These are phyloP conservation scores for Auricularia cornea DNA, from an alignment of 768 basidiomycete genomes.

Conservation along the genomic window DNA sequence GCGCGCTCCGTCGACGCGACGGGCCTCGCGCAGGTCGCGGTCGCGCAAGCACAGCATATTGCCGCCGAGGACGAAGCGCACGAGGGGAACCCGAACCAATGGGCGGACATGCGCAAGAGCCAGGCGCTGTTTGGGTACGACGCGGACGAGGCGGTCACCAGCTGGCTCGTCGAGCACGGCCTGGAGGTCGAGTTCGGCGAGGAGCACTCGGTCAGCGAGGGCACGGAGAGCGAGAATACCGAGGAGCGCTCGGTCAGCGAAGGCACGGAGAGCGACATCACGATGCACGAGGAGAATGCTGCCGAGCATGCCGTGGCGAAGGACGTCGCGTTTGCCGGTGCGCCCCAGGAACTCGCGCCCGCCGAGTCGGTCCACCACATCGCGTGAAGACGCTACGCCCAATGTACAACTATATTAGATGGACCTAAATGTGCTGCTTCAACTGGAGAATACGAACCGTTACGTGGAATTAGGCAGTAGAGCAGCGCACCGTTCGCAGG, in stretches of 20 bases:
- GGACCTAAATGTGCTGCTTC: no score
- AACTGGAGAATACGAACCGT: no score
- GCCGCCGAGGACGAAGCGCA: constrained; percentile 13
- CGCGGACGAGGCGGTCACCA: constrained; percentile 8
- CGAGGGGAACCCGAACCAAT: constrained; percentile 41
- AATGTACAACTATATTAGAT: no score
- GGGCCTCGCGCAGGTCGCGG: not conserved
- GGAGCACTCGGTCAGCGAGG: not conserved
- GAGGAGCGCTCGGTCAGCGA: not conserved
- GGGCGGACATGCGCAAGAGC: constrained; percentile 49
- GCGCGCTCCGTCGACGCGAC: constrained; percentile 7
- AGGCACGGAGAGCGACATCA: no score
- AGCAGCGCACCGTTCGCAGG: no score
- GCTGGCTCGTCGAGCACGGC: constrained; percentile 8
- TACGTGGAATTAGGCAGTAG: no score
- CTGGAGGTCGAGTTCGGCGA: not conserved
- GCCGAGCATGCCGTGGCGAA: no score
- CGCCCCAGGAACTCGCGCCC: no score
- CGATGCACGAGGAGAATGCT: no score
- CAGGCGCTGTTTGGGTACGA: constrained; percentile 32
- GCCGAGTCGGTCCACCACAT: no score
- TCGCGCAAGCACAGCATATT: constrained; percentile 11
- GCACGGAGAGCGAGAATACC: not conserved
- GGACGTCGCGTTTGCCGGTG: no score
- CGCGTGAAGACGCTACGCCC: no score